Conservation (phyloP, 139 green algal genomes). For the Raphidocelis subcapitata region DNA sequence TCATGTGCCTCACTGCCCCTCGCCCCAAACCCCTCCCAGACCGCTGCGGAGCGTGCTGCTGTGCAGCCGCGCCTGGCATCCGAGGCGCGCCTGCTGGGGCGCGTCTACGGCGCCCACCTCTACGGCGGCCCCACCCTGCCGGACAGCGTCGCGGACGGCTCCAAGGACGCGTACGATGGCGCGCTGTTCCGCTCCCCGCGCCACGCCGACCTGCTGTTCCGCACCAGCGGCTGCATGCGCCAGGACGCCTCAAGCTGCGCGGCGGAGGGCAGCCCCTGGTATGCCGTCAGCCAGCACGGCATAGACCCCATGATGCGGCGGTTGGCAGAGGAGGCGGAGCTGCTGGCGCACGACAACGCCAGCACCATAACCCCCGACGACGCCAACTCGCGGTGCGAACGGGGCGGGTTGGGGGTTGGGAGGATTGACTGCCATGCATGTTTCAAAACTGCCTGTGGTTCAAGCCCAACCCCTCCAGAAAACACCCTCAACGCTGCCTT, state of each 20-base stretch:
- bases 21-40: too few species aligned
- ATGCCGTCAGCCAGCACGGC: constrained; percentile 9
- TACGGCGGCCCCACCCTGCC: constrained; percentile 32
- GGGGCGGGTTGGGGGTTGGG: neutral
- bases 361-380: constrained; percentile 1
- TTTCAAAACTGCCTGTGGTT: constrained; percentile 2
- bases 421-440: neutral
- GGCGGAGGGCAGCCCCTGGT: neutral
- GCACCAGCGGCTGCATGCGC: constrained; percentile 1
- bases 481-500: neutral
- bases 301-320: constrained; percentile 44
- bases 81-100: constrained; percentile 19
- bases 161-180: neutral
- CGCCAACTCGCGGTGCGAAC: neutral
- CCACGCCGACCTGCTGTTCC: constrained; percentile 29
- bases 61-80: constrained; percentile 21
- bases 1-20: too few species aligned
- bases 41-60: neutral
- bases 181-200: constrained; percentile 2
- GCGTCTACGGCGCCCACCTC: constrained; percentile 30
- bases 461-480: constrained; percentile 9
- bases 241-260: neutral
- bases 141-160: constrained; percentile 12
- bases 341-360: constrained; percentile 26
- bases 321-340: constrained; percentile 18